phyloP scores from a whole-genome alignment of 1,139 yeast species.

The Geotrichum klebahnii region DNA sequence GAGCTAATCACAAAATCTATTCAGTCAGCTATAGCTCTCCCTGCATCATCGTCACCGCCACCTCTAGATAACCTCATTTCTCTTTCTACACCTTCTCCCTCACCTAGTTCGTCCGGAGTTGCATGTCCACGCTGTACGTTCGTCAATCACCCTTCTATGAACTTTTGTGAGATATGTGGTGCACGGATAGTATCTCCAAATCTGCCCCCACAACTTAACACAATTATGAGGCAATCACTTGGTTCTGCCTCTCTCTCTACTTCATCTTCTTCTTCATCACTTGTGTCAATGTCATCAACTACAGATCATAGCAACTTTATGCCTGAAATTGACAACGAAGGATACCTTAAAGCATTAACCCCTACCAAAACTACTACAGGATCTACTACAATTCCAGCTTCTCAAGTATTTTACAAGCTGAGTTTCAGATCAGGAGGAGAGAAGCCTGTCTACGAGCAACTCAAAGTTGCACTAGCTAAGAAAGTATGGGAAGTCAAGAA shows the following conservation, averaged over 20 bases:
- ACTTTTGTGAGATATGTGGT: conserved; percentile 85
- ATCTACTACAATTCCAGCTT: conserved; percentile 10
- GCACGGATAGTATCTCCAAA: conserved; percentile 46
- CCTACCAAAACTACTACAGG: conserved; percentile 27
- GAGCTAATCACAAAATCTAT: conserved; percentile 37
- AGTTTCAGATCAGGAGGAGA: conserved; percentile 41
- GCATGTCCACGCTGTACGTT: conserved; percentile 83
- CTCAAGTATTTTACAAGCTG: conserved; percentile 26
- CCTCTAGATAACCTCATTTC: no score
- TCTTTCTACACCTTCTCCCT: background rate
- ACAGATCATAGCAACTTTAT: conserved; percentile 2
- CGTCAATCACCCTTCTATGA: conserved; percentile 72
- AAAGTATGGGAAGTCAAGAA: conserved; percentile 26
- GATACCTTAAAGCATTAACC: conserved; percentile 29
- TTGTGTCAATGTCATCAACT: background rate
- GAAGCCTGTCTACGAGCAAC: conserved; percentile 32
- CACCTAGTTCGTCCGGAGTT: conserved; percentile 34
- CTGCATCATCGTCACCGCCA: conserved; percentile 6
- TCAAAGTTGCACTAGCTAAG: conserved; percentile 30
- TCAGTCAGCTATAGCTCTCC: conserved; percentile 18
- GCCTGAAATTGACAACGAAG: conserved; percentile 27
- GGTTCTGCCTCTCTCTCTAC: conserved; percentile 23
- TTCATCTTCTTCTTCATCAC: conserved; percentile 2
- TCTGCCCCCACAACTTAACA: conserved; percentile 31
- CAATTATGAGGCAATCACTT: conserved; percentile 13